A percentile compares a stretch with the other conserved stretches of the same genome.
Evolutionary conservation across 805 yeast genomes (phyloP).

Genomic region (Kuraishia borneana): DNA sequence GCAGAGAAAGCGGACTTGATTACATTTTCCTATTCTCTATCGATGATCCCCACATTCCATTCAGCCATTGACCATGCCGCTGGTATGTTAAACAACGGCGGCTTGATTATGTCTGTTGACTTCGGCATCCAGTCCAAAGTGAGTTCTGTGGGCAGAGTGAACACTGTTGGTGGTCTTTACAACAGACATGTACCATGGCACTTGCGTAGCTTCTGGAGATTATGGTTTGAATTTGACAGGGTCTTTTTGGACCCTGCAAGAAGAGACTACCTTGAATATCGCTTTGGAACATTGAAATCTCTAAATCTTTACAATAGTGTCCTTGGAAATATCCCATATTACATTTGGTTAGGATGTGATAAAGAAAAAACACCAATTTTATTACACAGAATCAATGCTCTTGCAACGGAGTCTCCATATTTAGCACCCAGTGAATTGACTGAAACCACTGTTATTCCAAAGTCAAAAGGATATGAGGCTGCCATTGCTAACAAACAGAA

Average conservation of each 20-base stretch:
- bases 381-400: conserved; percentile 45
- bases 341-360: conserved; percentile 74
- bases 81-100: conserved; percentile 38
- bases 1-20: conserved; percentile 54
- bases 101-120: conserved; percentile 63
- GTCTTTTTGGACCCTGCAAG: conserved; percentile 72
- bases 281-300: conserved; percentile 72
- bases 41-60: conserved; percentile 79
- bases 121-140: conserved; percentile 68
- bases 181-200: conserved; percentile 71
- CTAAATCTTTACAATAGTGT: conserved; percentile 52
- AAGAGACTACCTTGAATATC: conserved; percentile 74
- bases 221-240: conserved; percentile 80
- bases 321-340: conserved; percentile 71
- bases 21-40: conserved; percentile 70
- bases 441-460: conserved; percentile 19
- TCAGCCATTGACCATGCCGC: conserved; percentile 65
- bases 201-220: conserved; percentile 71
- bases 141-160: conserved; percentile 54
- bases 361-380: conserved; percentile 41
- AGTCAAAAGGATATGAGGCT: conserved; percentile 69
- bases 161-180: conserved; percentile 65
- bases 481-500: conserved; percentile 50
- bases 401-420: conserved; percentile 77
- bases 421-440: conserved; percentile 45